Conservation (phyloP, 108 stramenopile species). For the Skeletonema marinoi region DNA sequence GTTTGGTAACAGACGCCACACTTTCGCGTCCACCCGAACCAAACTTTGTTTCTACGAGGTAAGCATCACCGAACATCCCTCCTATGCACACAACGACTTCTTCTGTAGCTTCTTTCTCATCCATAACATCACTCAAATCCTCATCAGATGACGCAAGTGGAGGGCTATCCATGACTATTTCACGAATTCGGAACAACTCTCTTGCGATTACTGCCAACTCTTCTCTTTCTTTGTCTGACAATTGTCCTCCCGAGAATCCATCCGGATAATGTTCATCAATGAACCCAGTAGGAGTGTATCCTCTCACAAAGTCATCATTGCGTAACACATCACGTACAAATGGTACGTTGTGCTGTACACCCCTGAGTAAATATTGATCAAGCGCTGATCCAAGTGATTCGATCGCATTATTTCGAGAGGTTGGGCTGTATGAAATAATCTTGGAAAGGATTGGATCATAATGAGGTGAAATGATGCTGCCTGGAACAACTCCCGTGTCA, state of each 20-base stretch:
- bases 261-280: slow-evolving; percentile 91
- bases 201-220: slow-evolving; percentile 69
- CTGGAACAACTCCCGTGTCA: slow-evolving; percentile 91
- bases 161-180: slow-evolving; percentile 22
- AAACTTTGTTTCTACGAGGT: slow-evolving; percentile 47
- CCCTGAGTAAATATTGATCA: slow-evolving; percentile 91
- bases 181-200: slow-evolving; percentile 48
- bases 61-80: slow-evolving; percentile 75
- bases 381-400: slow-evolving; percentile 72
- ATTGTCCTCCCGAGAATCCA: slow-evolving; percentile 82
- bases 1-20: slow-evolving; percentile 20
- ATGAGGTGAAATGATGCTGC: slow-evolving; percentile 84
- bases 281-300: slow-evolving; percentile 92
- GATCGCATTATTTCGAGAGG: slow-evolving; percentile 69
- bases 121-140: slow-evolving; percentile 4
- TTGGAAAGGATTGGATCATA: slow-evolving; percentile 99
- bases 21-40: slow-evolving; percentile 5
- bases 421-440: slow-evolving; percentile 75
- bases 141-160: slow-evolving; percentile 11
- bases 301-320: slow-evolving; percentile 72
- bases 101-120: slow-evolving; percentile 17
- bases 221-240: slow-evolving; percentile 53
- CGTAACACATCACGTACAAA: slow-evolving; percentile 80
- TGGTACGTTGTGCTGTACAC: slow-evolving; percentile 91
- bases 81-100: slow-evolving; percentile 68